Conservation (phyloP, 2,329 filamentous ascomycete genomes). For the Diplocarpon rosae region DNA sequence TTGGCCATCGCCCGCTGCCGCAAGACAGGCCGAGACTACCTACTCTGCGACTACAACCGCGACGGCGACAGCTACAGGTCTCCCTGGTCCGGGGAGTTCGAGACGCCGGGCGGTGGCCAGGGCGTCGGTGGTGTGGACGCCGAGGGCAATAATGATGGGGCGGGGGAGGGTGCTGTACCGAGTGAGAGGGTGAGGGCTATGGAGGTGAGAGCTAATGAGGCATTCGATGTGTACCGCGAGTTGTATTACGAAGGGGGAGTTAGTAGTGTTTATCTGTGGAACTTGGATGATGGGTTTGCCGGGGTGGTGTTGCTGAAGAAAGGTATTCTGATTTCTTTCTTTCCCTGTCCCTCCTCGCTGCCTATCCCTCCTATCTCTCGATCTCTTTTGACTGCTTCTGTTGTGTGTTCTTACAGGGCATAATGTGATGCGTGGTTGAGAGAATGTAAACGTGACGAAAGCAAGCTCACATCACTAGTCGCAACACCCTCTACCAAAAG, state of each 20-base stretch:
- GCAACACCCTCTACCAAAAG: constrained; percentile 54
- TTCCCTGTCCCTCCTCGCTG: not conserved
- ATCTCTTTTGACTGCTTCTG: not conserved
- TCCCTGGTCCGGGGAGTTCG: constrained; percentile 98
- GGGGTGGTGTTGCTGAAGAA: constrained; percentile 96
- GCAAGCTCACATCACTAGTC: constrained; percentile 34
- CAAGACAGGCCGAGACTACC: constrained; percentile 85
- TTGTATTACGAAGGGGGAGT: constrained; percentile 96
- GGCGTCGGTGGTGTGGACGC: constrained; percentile 42
- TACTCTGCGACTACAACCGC: constrained; percentile 99
- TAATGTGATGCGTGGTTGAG: not conserved
- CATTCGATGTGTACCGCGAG: constrained; percentile 93
- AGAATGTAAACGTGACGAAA: not conserved
- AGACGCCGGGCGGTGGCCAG: constrained; percentile 68
- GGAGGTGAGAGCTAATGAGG: constrained; percentile 89
- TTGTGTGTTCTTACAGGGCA: not conserved
- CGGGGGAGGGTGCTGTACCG: constrained; percentile 72
- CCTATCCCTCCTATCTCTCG: not conserved
- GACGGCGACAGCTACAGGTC: constrained; percentile 96
- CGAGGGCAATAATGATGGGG: constrained; percentile 42
- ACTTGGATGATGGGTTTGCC: constrained; percentile 93
- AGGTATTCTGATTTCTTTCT: constrained; percentile 35
- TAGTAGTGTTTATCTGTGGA: constrained; percentile 96
- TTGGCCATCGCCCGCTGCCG: constrained; percentile 77
- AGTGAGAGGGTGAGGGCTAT: constrained; percentile 86